Evolutionary conservation across 805 yeast species (phyloP).

Genomic region (Yarrowia sp.): DNA sequence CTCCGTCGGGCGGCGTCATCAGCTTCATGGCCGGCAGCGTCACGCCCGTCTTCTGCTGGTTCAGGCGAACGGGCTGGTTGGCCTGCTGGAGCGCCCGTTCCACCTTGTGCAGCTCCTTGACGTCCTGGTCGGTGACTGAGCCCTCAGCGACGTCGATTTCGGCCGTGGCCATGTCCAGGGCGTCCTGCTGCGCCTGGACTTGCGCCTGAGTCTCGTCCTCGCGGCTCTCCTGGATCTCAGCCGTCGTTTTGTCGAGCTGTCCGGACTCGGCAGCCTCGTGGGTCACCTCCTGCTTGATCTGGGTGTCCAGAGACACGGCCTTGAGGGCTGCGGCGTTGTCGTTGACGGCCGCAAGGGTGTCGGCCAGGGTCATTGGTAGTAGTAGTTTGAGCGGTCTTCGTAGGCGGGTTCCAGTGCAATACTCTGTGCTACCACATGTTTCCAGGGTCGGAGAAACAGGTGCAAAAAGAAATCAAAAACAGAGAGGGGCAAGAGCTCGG

Average conservation of each 20-base stretch:
- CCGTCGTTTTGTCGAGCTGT: not conserved
- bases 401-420: too few species aligned
- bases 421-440: not conserved
- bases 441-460: not conserved
- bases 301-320: not conserved
- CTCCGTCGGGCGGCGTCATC: slow-evolving; percentile 17
- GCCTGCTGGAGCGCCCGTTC: not conserved
- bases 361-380: not conserved
- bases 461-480: not conserved
- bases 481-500: not conserved
- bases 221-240: not conserved
- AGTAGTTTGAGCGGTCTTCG: too few species aligned
- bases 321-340: slow-evolving; percentile 6
- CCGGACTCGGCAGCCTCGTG: not conserved
- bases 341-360: not conserved
- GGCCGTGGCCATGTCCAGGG: not conserved
- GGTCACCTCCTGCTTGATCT: not conserved
- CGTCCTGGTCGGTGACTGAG: not conserved
- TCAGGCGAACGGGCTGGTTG: not conserved
- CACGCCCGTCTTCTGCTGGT: not conserved
- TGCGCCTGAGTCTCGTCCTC: not conserved
- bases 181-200: not conserved
- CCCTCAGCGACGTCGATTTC: not conserved
- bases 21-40: slow-evolving; percentile 16
- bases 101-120: not conserved